Evolutionary conservation across 2,329 filamentous ascomycete species (phyloP), one percentile per base, ranked within the genome.

Genomic region (Arthrobotrys megalospora): DNA sequence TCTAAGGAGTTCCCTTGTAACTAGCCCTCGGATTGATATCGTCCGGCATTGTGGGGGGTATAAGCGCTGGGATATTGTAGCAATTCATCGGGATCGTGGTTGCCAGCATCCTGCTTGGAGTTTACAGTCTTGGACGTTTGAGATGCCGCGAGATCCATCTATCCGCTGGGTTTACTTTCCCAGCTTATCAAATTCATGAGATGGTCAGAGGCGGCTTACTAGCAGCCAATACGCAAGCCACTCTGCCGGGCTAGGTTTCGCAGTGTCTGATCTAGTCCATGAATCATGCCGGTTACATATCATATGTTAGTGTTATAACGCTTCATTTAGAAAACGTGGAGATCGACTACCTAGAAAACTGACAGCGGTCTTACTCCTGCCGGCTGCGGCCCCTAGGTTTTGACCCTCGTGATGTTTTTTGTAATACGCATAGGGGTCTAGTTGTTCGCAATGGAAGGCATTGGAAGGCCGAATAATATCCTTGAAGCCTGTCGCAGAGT

Each of bases 321-420:
- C 45, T 78, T 78, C 67, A 72, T 72, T 43, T 72, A 72, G 75
- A 72, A 78, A 78, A 72, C 75, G 63, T 78, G 75, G 67, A 60
- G 60, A 66, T 66, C 28, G 34, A 66, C 19, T 62, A 52, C 60
- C 52, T 53, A 43, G 50, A 24, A 24, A 28, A 69, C 3, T 11
- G 47, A 38, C 64, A 60, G 36, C 55, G 62, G 72, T 58, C 21
- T 48, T 55, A 69, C 34, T 69, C 38, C 21, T 62, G 63, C 66
- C 67, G 47, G 41, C 41, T 45, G 45, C 21, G 50, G 24, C 55
- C 53, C 62, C 53, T 52, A 41, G 63, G 24, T 34, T 21, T 41
- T 45, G 36, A 55, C 55, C 75, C 75, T 67, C 75, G 75, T 78
- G 75, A 78, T 78, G 34, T 11, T 32, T 63, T 78, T 68, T 38